These are phyloP conservation scores for Tolypocladium ophioglossoides DNA, from an alignment of 2,329 filamentous ascomycete genomes.

Conservation along the genomic window DNA sequence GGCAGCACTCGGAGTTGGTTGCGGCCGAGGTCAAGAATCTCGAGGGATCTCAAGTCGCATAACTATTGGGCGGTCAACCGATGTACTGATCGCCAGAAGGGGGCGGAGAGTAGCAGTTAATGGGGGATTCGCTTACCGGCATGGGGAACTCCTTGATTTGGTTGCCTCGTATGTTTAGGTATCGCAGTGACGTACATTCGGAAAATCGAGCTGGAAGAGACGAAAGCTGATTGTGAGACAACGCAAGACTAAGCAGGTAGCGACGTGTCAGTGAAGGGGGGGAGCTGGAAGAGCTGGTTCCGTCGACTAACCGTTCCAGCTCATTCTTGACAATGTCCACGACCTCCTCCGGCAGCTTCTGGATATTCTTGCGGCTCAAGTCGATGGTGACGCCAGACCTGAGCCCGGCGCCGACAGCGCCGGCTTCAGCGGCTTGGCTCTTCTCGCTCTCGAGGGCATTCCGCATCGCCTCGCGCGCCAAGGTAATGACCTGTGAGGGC, in stretches of 20 bases:
- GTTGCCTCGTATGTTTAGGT: slow-evolving; percentile 73
- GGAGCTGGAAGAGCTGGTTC: not conserved
- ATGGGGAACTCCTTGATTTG: slow-evolving; percentile 53
- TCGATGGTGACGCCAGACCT: slow-evolving; percentile 70
- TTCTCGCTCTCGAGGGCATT: slow-evolving; percentile 57
- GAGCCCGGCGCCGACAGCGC: slow-evolving; percentile 46
- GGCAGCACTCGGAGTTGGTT: slow-evolving; percentile 76
- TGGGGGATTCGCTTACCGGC: slow-evolving; percentile 29
- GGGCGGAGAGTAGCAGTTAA: not conserved
- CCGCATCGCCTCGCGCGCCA: slow-evolving; percentile 58
- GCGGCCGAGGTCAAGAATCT: slow-evolving; percentile 85
- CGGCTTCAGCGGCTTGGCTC: slow-evolving; percentile 50
- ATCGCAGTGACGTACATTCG: slow-evolving; percentile 67
- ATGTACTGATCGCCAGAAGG: not conserved
- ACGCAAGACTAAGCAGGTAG: slow-evolving; percentile 47
- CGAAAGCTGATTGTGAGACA: slow-evolving; percentile 69
- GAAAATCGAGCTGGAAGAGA: slow-evolving; percentile 61
- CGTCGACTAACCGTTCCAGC: slow-evolving; percentile 51
- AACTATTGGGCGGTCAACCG: slow-evolving; percentile 43
- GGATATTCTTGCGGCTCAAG: slow-evolving; percentile 64
- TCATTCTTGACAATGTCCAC: slow-evolving; percentile 66
- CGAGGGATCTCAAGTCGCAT: slow-evolving; percentile 73
- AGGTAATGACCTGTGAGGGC: slow-evolving; percentile 51
- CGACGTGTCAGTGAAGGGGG: slow-evolving; percentile 7
- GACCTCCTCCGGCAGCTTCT: slow-evolving; percentile 60